Evolutionary conservation across 345 rosid genomes (phyloP), one percentile per base, ranked within the genome.

Genomic region (Punica granatum): DNA sequence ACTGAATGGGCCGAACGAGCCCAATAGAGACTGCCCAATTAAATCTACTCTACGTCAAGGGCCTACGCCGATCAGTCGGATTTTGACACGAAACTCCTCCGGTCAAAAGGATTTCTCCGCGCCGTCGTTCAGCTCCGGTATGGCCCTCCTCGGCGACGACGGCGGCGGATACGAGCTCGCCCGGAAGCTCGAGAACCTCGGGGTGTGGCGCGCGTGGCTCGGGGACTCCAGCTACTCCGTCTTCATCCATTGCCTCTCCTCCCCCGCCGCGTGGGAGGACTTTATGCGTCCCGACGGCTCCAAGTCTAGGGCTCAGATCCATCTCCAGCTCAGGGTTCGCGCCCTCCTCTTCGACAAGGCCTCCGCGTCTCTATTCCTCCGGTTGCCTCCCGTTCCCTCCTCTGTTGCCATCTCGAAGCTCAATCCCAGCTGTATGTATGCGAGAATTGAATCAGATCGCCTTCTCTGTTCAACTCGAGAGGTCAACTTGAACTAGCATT

Each of bases 291-390:
- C 81, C 48, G 96, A 90, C 73, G 88, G 81, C 31, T 78, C 85
- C 65, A 88, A 84, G 68, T 72, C 98, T 66, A 90, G 80, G 89
- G 64, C 84, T 77, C 96, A 85, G 79, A 81, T 92, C 83, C 97
- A 87, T 1, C 88, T 92, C 69, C 98, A 87, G 81, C 94, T 93
- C 76, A 83, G 97, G 26, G 89, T 70, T 48, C 96, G 98, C 15
- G 97, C 98, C 59, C 98, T 93, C 60, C 72, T 90, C 43, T 93
- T 82, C 71, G 97, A 89, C 67, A 93, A 93, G 80, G 98, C 97
- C 72, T 66, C 79, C 34, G 76, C 71, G 65, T 72, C 96, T 8
- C 97, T 93, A 68, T 90, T 86, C 73, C 81, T 85, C 63, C 84
- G 83, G 23, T 77, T 85, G 59, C 69, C 78, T 39, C 64, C 79